Conservation (phyloP, 208 protist genomes). For the Acanthamoeba divionensis region DNA sequence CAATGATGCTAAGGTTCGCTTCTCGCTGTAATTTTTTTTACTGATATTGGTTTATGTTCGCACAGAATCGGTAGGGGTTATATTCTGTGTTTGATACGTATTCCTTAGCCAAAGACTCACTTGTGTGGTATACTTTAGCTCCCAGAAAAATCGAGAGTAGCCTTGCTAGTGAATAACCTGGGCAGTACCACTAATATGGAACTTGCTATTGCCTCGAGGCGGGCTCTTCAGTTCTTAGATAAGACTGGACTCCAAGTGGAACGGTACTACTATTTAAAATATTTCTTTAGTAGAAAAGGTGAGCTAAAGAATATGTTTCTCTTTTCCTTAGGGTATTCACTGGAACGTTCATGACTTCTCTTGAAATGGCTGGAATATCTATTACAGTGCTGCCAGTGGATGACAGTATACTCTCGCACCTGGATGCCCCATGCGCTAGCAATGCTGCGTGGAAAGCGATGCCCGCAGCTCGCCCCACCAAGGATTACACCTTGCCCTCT, state of each 20-base stretch:
- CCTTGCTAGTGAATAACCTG: conserved; percentile 87
- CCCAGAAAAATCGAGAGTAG: background rate
- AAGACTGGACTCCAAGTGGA: conserved; percentile 66
- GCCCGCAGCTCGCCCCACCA: background rate
- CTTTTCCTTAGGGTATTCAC: conserved; percentile 66
- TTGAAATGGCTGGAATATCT: conserved; percentile 86
- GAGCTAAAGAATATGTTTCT: background rate
- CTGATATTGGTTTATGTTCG: too few species aligned
- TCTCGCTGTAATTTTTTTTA: too few species aligned
- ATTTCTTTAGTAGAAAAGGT: too few species aligned
- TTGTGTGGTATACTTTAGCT: too few species aligned
- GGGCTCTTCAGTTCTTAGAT: conserved; percentile 63
- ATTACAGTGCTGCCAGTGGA: conserved; percentile 76
- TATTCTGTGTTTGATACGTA: too few species aligned
- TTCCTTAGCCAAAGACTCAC: too few species aligned
- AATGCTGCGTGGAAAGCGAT: background rate
- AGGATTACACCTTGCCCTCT: too few species aligned
- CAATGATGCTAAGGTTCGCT: conserved; percentile 47
- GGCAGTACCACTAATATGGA: conserved; percentile 83
- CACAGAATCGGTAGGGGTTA: too few species aligned
- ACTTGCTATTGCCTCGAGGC: conserved; percentile 71
- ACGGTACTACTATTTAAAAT: background rate
- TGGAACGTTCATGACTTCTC: conserved; percentile 84
- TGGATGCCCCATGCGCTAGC: conserved; percentile 10
- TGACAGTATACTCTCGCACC: conserved; percentile 50